Base-by-base conservation (phyloP, 345 rosid species). In the Limnanthes douglasii region DNA sequence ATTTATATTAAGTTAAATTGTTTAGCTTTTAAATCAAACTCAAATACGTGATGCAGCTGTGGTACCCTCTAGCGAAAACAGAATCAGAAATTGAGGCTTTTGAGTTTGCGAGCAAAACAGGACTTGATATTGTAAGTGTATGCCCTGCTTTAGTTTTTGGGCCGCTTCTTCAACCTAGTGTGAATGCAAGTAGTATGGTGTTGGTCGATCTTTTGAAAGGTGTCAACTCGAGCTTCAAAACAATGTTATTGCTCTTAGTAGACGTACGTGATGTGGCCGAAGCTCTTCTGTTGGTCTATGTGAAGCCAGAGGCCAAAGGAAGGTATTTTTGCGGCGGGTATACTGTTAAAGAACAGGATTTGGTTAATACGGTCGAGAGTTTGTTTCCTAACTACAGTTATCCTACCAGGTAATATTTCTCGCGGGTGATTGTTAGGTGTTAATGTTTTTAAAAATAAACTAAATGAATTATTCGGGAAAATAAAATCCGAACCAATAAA, bases 41-140 rank as follows among this genome's bases (percentile, higher is more conserved):
- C n/a, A n/a, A n/a, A 8, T 39, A 18, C 14, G 19, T 61, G 23
- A 34, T 6, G 46, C 62, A 85, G 94, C 67, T 68, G 11, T 73
- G 88, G 93, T 80, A 85, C 53, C 59, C 57, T 52, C 46, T 68
- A 39, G 54, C 93, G 2, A 85, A 85, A 53, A 71, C 88, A 32
- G 59, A 45, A 62, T 86, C 93, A 9, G 96, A 85, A 43, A 67
- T 54, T 34, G 65, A 72, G 60, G 94, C 90, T 48, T 41, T 72
- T 11, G 77, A 68, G 18, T 85, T 48, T 33, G 79, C 69, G 5
- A 72, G 57, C 34, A 61, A 11, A 39, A 56, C 18, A 8, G 78
- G 78, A 15, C 70, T 85, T 24, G 56, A 74, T 48, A 45, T 80
- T 1, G 68, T 80, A 8, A 48, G 70, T 0, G 31, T 82, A 11